Evolutionary conservation across 2,329 filamentous ascomycete genomes (phyloP), one percentile per base, ranked within the genome.

Genomic region (Hypoxylon sp.): DNA sequence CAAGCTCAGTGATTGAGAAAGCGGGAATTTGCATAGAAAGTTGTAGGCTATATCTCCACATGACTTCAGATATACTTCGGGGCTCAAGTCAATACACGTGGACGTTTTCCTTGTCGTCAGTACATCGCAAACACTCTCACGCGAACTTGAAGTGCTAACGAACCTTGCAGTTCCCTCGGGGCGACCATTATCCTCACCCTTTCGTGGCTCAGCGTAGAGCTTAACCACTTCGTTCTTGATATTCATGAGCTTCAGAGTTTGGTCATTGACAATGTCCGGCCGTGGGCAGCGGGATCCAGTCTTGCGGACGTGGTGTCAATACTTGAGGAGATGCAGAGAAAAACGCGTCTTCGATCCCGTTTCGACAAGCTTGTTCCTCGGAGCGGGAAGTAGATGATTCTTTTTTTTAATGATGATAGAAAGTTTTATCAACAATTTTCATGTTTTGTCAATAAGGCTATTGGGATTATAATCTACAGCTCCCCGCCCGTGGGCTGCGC

Each of bases 1-100:
- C 37, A 41, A 41, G 37, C 37, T 3, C 37, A 8, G 17, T 41
- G 3, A 41, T 41, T 15, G 37, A 41, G 15, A 41, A 41, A 17
- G 37, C 37, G 15, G 37, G 37, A 41, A 41, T 41, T 8, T 41
- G 37, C 37, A 41, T 41, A n/a, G 37, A 41, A 41, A 41, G 37
- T 13, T 41, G 37, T 15, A n/a, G 37, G 17, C 15, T 41, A 6
- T 41, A 41, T 15, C 37, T 41, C 17, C 37, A 41, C 37, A 41
- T 41, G 15, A 41, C 37, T 17, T 41, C 37, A n/a, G 37, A 41
- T 8, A 41, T 41, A 41, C 37, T 41, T 6, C 37, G 37, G 17
- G 3, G 37, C 17, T 6, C 37, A 3, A 41, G 37, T 41, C 37
- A 41, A 41, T 41, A 41, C 37, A 41, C 37, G 6, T 41, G 37